Percentiles rank a stretch among this genome's conserved stretches.
These are phyloP conservation scores for Linum lewisii DNA, from an alignment of 345 rosid genomes.

Conservation along the genomic window DNA sequence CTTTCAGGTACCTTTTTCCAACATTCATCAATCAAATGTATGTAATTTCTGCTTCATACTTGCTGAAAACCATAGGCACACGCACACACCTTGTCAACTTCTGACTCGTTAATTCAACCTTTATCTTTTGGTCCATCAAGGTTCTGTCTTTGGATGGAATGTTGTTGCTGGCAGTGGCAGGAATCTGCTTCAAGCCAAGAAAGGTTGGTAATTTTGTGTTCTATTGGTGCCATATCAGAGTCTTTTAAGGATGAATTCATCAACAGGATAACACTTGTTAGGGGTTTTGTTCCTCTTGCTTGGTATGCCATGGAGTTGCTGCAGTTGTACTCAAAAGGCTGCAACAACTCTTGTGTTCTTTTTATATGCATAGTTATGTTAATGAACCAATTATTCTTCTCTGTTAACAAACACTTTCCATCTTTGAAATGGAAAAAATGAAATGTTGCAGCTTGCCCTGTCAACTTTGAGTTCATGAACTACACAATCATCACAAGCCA, in stretches of 20 bases:
- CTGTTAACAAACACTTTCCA: not conserved
- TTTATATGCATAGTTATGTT: no score
- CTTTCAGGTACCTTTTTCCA: conserved; percentile 26
- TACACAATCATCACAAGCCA: not conserved
- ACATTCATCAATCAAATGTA: not conserved
- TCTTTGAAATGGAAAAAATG: not conserved
- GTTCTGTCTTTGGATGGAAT: conserved; percentile 32
- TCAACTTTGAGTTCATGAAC: not conserved
- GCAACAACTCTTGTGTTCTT: no score
- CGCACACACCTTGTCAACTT: no score
- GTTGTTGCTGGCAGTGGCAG: conserved; percentile 39
- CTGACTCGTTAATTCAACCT: no score
- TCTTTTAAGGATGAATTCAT: no score
- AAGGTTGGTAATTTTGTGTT: conserved; percentile 27
- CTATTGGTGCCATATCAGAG: no score
- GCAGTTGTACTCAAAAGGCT: no score
- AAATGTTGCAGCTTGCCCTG: not conserved
- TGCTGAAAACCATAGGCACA: no score
- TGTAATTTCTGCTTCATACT: not conserved
- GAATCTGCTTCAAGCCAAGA: conserved; percentile 55
- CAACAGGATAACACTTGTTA: no score
- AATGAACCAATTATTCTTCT: no score
- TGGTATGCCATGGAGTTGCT: no score
- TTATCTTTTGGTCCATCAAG: conserved; percentile 35
- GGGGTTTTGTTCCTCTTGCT: no score